Base-by-base conservation (phyloP, 176 grass and related monocot species). In the Rhynchospora tenuis region DNA sequence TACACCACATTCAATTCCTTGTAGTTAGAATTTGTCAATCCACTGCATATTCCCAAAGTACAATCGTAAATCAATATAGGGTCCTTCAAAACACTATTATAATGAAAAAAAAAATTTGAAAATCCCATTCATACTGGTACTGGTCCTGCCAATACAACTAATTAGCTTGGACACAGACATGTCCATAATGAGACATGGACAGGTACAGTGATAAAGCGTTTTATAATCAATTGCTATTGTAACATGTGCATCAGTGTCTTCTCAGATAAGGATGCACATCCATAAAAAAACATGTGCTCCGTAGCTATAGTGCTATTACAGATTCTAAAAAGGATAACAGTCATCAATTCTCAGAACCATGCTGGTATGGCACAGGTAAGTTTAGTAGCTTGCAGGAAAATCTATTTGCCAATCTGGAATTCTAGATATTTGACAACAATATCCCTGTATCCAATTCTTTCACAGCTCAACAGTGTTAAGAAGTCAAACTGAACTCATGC, bases 1-100 rank as follows among this genome's bases (percentile, higher is more conserved):
- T 94, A 91, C 82, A 94, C 75, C 66, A 84, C 64, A 56, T 91
- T 92, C 84, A 92, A 44, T 81, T 92, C 90, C 86, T 90, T 94
- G 68, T 92, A 92, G 74, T 94, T 90, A 38, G 88, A 90, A 85
- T 90, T 86, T 83, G 92, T 91, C 26, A 92, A 29, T 52, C 90
- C 90, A 86, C 90, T 94, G 81, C 85, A 91, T 64, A 66, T 67
- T 23, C 55, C 42, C 6, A 84, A 85, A 62, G 20, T 12, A 86
- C 28, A 14, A 74, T 27, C 14, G 12, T 74, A 11, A 50, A 52
- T 74, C 62, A 61, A 15, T 27, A 64, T 64, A 12, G 24, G 62
- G 24, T 64, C 62, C 44, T n/a, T 42, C 67, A 45, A 71, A 89
- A 61, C 65, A 58, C 19, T 29, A 66, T 8, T 62, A 38, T 5